A percentile compares a stretch with the other conserved stretches of the same genome.
These are phyloP conservation scores for Syncephalastrum contaminatum DNA, from an alignment of 371 early-diverging fungal species.

Conservation along the genomic window DNA sequence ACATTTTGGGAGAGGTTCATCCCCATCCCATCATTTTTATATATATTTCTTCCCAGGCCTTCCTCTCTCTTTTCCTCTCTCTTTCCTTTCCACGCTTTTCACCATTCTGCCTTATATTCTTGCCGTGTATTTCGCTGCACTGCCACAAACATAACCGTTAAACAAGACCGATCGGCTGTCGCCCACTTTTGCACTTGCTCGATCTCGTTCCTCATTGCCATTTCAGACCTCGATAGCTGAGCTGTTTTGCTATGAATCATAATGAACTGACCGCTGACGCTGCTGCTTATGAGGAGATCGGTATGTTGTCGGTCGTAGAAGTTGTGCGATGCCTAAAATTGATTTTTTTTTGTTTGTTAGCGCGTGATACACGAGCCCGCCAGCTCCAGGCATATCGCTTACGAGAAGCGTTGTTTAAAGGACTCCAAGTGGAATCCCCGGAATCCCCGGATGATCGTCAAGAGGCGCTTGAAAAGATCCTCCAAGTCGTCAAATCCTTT, in stretches of 20 bases:
- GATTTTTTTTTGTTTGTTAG: constrained; percentile 10
- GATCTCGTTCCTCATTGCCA: background rate
- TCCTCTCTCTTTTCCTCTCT: background rate
- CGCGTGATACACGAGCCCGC: constrained; percentile 40
- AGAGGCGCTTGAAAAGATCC: constrained; percentile 39
- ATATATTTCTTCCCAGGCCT: constrained; percentile 1
- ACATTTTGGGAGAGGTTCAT: constrained; percentile 6
- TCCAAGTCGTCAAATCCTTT: constrained; percentile 49
- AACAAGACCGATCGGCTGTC: background rate
- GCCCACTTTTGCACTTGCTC: background rate
- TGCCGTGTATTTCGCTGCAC: background rate
- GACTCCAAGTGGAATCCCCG: constrained; percentile 40
- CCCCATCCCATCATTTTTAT: constrained; percentile 1
- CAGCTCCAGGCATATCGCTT: constrained; percentile 45
- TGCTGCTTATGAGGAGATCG: constrained; percentile 1
- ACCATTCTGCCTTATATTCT: background rate
- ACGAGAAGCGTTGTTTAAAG: constrained; percentile 47
- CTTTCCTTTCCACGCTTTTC: background rate
- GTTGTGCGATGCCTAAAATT: background rate
- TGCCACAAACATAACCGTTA: too few species aligned
- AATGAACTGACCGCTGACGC: too few species aligned
- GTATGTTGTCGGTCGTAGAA: background rate
- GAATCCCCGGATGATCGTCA: constrained; percentile 30
- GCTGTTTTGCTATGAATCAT: background rate
- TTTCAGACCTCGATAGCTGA: background rate